Conservation (phyloP, 2,329 filamentous ascomycete genomes). For the Aspergillus pseudonomiae region DNA sequence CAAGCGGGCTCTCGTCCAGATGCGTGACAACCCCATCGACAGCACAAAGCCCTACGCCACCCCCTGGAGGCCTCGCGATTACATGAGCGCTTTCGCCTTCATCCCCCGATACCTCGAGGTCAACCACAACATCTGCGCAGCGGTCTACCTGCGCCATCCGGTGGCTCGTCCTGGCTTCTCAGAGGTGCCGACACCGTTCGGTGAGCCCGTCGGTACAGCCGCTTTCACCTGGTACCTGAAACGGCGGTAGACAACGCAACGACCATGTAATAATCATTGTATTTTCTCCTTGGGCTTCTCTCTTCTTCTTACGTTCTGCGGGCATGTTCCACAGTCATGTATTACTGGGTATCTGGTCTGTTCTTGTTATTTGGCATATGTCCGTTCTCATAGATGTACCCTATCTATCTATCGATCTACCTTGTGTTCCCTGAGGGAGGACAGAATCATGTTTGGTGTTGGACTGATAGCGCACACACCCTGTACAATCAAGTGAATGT, state of each 20-base stretch:
- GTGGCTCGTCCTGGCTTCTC: slow-evolving; percentile 80
- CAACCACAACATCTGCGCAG: slow-evolving; percentile 94
- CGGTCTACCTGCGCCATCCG: slow-evolving; percentile 91
- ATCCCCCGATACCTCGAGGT: slow-evolving; percentile 95
- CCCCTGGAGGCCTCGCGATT: slow-evolving; percentile 84
- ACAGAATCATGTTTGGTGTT: slow-evolving; percentile 14
- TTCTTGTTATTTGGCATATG: slow-evolving; percentile 20
- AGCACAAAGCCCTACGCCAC: slow-evolving; percentile 80
- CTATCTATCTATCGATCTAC: slow-evolving; percentile 11
- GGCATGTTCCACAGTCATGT: slow-evolving; percentile 33
- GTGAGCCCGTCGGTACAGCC: slow-evolving; percentile 69
- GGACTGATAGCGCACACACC: slow-evolving; percentile 1
- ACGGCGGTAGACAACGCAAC: slow-evolving; percentile 62
- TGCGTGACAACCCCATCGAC: slow-evolving; percentile 77
- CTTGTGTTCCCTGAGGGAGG: slow-evolving; percentile 16
- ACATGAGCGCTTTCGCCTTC: slow-evolving; percentile 90
- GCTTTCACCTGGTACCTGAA: slow-evolving; percentile 94
- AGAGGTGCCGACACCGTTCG: slow-evolving; percentile 84
- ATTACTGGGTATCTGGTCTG: slow-evolving; percentile 40
- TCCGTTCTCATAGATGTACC: slow-evolving; percentile 28
- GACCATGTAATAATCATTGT: slow-evolving; percentile 11
- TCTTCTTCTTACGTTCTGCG: slow-evolving; percentile 24
- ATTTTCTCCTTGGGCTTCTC: slow-evolving; percentile 15
- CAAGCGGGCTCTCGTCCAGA: slow-evolving; percentile 61
- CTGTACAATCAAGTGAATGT: slow-evolving; percentile 9